Evolutionary conservation across 345 rosid species (phyloP), one percentile per base, ranked within the genome.

Genomic region (Cardamine chenopodiifolia): DNA sequence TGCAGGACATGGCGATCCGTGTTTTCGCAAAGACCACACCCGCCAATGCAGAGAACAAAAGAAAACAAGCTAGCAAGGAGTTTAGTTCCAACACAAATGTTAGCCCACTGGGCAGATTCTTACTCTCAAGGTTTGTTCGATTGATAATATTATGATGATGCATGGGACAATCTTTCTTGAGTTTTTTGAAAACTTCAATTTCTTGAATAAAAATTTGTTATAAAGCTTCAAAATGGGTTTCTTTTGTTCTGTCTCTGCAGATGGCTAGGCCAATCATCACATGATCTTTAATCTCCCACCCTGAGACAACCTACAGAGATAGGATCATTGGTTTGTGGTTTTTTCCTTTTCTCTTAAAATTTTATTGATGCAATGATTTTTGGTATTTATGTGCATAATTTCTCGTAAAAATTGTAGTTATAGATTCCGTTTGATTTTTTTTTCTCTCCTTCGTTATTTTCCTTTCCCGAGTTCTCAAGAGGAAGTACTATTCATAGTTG

Each of bases 91-190:
- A 83, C 55, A 75, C 91, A 63, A 89, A 91, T 76, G 67, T 91
- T 66, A 91, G 89, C 79, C 96, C 97, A 5, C 90, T 94, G 14
- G 98, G 95, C 3, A 88, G 97, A 85, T 94, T 94, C 85, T 72
- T 94, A 50, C 93, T 94, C 54, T 89, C 98, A 32, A 94, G 98
- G 98, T 91, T 71, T 8, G 93, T 82, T 45, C 53, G 12, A 47
- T 55, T 5, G 17, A 26, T 26, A 8, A 12, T 39, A 39, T 39
- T 39, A 61, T 74, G 19, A 48, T 19, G 22, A 42, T 34, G 10
- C 17, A 18, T 47, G 48, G 3, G 20, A 34, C 37, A 60, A 17
- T 23, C 11, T 22, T 72, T n/a, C 17, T 45, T 22, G 15, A 17
- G 8, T 14, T 39, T 62, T 20, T 19, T 32, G 6, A 6, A 23